Base-by-base conservation (phyloP, 371 early-diverging fungal species). In the Mucor lusitanicus region DNA sequence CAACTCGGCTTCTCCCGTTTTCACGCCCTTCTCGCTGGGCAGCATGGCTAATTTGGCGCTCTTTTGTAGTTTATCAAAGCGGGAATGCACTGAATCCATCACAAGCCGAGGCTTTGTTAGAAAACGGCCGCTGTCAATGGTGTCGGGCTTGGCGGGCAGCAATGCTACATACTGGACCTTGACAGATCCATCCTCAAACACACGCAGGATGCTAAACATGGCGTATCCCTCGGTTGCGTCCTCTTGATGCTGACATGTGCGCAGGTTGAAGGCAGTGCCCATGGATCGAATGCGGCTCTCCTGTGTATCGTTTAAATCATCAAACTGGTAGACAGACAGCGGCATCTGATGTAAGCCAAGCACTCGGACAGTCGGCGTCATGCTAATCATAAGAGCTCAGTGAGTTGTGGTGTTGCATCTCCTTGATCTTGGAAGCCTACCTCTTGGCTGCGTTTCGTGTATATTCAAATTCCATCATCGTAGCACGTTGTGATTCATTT, bases 111-210 rank as follows among this genome's bases (percentile, higher is more conserved):
- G 53, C 5, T 53, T 53, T 2, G 7, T 53, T 9, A 25, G 25
- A 53, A 53, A 53, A 27, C 27, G 53, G 15, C 53, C 27, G 23
- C 53, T 53, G 13, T 53, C 53, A 1, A 53, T 21, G 25, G 4
- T 53, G 23, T 53, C 27, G 3, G 23, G 5, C 12, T 33, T 28
- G 8, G n/a, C 7, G 50, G 25, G 8, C 54, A 32, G 35, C 9
- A 42, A 12, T 32, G 23, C 56, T 11, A 71, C 27, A 7, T 68
- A 68, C 17, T 72, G 60, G 33, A 64, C 58, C 8, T 17, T 44
- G 3, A 72, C 39, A 7, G 68, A 64, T 7, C 72, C 72, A 30
- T 72, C 64, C 40, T 67, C 72, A 72, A 72, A 72, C 9, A 55
- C 17, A 2, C 72, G 68, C 50, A 60, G 40, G 0, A 61, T 8